Evolutionary conservation across 2,329 filamentous ascomycete species (phyloP).

Genomic region (Aspergillus felis): DNA sequence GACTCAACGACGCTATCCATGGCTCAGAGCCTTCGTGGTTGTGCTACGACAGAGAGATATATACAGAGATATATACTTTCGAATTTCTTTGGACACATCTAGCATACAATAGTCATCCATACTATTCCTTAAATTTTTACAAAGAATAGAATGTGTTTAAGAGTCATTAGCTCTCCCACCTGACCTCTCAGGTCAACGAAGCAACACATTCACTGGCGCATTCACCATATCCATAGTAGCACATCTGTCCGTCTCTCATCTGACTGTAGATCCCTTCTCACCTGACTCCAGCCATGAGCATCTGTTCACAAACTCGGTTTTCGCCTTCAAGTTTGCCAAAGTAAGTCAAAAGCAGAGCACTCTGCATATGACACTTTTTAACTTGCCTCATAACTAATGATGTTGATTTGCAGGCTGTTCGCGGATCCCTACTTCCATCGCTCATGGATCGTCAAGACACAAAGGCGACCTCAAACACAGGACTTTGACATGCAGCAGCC

Average conservation of each 20-base stretch:
- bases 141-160: neutral
- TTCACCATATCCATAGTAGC: neutral
- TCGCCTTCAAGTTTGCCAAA: neutral
- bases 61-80: neutral
- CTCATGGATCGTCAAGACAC: neutral
- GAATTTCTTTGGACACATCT: neutral
- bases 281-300: constrained; percentile 6
- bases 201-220: neutral
- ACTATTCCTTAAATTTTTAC: neutral
- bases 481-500: neutral
- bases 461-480: neutral
- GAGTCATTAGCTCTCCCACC: neutral
- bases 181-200: neutral
- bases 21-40: neutral
- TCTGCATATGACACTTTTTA: neutral
- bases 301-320: neutral
- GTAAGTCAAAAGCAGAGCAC: neutral
- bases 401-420: neutral
- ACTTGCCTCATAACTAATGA: neutral
- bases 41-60: neutral
- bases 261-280: constrained; percentile 4
- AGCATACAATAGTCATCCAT: neutral
- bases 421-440: neutral
- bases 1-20: neutral
- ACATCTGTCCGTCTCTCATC: constrained; percentile 1